Evolutionary conservation across 2,329 filamentous ascomycete species (phyloP), one percentile per base, ranked within the genome.

Genomic region (Pyricularia grisea): DNA sequence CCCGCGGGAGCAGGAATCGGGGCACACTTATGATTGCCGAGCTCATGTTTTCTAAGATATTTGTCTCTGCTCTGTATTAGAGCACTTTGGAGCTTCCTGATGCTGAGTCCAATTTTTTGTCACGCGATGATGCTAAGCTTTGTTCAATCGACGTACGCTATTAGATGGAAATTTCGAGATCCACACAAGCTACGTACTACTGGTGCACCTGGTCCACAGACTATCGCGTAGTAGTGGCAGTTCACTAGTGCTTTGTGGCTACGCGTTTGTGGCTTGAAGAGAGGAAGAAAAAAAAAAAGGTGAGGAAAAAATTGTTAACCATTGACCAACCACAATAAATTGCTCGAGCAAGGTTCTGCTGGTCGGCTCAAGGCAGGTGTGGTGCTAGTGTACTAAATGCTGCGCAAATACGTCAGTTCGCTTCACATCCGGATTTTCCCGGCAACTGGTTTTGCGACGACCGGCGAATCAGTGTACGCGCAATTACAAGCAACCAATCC

Each of bases 1-100:
- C 83, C 71, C 87, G 84, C 4, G 89, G 89, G 60, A 92, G 84
- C n/a, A 92, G 84, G 76, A 91, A 91, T 65, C 85, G 84, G 33
- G 89, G 89, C 71, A 91, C 90, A 71, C 82, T 77, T 28, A 81
- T 78, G n/a, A 81, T 78, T 63, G 67, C 61, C 55, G 55, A 63
- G 67, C 58, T 42, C 67, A 68, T 64, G 55, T 23, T 27, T 28
- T 6, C 7, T 12, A 36, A 27, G 10, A 20, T 42, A 3, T 25
- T 25, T 4, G n/a, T 27, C 23, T 61, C 58, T 61, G 58, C 2
- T n/a, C n/a, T 17, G 58, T 25, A 25, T 27, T 61, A 9, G 7
- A 27, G 14, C 58, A 61, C 58, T 61, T n/a, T 61, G 23, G n/a
- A 61, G 58, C 25, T 61, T 23, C 58, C 58, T 11, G 12, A 25